Percentiles rank a stretch among this genome's conserved stretches.
These are phyloP conservation scores for Pythium folliculosum DNA, from an alignment of 352 stramenopile genomes.

Conservation along the genomic window DNA sequence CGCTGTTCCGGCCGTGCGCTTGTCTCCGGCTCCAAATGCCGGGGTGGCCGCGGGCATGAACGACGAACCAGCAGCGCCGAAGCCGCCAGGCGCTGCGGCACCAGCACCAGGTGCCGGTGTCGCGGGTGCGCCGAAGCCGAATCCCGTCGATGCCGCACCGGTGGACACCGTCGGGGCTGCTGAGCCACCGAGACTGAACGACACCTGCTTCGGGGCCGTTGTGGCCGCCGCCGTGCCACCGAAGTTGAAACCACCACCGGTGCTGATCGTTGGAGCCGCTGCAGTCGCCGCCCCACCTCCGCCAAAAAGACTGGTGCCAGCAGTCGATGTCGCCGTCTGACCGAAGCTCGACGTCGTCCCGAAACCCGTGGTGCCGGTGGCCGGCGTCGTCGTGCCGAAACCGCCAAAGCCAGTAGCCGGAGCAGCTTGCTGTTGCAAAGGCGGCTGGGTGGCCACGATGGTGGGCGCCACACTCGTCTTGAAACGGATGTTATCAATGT, in stretches of 20 bases:
- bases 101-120: constrained; percentile 29
- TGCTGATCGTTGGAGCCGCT: constrained; percentile 10
- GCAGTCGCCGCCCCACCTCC: constrained; percentile 11
- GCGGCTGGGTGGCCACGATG: constrained; percentile 44
- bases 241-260: constrained; percentile 44
- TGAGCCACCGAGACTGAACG: constrained; percentile 44
- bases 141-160: constrained; percentile 18
- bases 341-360: constrained; percentile 11
- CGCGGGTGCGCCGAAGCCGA: constrained; percentile 33
- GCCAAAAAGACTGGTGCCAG: constrained; percentile 21
- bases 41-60: constrained; percentile 41
- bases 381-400: constrained; percentile 22
- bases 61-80: constrained; percentile 47
- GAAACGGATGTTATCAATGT: constrained; percentile 83
- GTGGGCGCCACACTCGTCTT: constrained; percentile 70
- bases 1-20: constrained; percentile 24
- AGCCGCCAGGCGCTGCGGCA: constrained; percentile 33
- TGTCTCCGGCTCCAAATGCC: constrained; percentile 31
- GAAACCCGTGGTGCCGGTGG: constrained; percentile 8
- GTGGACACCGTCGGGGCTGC: constrained; percentile 24
- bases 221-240: constrained; percentile 13
- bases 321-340: not conserved
- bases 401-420: constrained; percentile 39
- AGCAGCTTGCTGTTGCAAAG: constrained; percentile 19
- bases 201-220: constrained; percentile 58